phyloP scores from a whole-genome alignment of 129 eudicot species.

The Chrysanthemum seticuspe region DNA sequence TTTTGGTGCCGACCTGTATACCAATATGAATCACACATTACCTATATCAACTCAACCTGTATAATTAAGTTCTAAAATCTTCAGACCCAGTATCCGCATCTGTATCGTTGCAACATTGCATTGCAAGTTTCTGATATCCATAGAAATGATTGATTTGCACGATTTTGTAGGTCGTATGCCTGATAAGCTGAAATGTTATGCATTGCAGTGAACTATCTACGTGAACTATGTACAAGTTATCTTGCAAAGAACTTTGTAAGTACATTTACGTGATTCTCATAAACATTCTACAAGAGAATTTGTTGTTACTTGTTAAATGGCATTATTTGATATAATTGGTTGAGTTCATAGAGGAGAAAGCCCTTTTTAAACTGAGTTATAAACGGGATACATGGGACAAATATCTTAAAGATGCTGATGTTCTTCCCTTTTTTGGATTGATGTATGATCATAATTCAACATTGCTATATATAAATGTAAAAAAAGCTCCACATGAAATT shows the following conservation, averaged over 20 bases:
- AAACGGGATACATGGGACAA: constrained; percentile 1
- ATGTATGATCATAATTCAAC: background rate
- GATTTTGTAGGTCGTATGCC: constrained; percentile 27
- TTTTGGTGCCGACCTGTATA: constrained; percentile 8
- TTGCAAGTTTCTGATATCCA: constrained; percentile 5
- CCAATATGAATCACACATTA: background rate
- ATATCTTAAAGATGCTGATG: background rate
- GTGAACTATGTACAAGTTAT: constrained; percentile 59
- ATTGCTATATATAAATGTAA: background rate
- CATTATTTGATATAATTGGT: background rate
- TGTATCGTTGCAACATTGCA: background rate
- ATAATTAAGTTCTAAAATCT: background rate
- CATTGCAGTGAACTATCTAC: constrained; percentile 69
- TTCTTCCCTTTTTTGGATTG: background rate
- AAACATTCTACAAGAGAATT: background rate
- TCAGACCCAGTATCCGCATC: background rate
- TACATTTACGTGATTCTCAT: constrained; percentile 23
- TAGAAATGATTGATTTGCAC: constrained; percentile 15
- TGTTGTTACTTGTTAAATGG: background rate
- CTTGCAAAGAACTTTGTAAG: constrained; percentile 92
- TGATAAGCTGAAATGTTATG: constrained; percentile 48
- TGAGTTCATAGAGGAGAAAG: background rate
- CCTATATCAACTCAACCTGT: background rate
- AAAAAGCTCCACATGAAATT: background rate
- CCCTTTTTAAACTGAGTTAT: background rate